A percentile compares a stretch with the other conserved stretches of the same genome.
Evolutionary conservation across 2,329 filamentous ascomycete species (phyloP).

Genomic region (Curvularia eragrostidis): DNA sequence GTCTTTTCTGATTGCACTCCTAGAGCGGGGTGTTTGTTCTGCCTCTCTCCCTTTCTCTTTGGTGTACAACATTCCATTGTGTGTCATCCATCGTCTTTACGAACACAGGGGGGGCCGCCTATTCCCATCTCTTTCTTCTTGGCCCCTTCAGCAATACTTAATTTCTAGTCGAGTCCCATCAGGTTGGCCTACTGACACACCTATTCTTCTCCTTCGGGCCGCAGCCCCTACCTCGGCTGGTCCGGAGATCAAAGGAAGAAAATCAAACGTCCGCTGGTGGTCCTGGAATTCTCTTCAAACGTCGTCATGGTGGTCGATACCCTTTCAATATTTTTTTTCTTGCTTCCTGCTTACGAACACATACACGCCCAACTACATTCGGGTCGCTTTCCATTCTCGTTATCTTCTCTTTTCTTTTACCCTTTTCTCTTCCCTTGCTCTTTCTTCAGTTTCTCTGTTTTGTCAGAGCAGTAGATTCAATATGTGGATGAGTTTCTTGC

Average conservation of each 20-base stretch:
- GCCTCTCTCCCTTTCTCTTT: slow-evolving; percentile 1
- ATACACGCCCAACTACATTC: background rate
- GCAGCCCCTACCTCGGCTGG: background rate
- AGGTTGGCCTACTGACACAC: background rate
- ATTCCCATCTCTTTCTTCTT: background rate
- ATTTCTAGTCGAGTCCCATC: slow-evolving; percentile 14
- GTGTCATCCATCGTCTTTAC: slow-evolving; percentile 5
- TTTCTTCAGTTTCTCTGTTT: background rate
- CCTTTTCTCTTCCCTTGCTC: background rate
- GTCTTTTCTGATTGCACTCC: background rate
- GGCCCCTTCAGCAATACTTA: slow-evolving; percentile 7
- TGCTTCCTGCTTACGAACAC: background rate
- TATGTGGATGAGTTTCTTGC: background rate
- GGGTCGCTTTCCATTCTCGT: background rate
- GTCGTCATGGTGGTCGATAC: slow-evolving; percentile 2
- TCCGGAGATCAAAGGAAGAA: background rate
- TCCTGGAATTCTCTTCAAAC: background rate
- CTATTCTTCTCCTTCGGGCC: background rate
- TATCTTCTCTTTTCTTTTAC: background rate
- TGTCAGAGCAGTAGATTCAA: background rate
- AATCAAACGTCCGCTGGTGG: background rate
- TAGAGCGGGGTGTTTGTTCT: background rate
- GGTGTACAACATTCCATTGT: slow-evolving; percentile 9
- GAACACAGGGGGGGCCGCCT: background rate
- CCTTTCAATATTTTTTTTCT: background rate